phyloP scores from a whole-genome alignment of 139 green algal genomes.

The Nannochloris sp. region DNA sequence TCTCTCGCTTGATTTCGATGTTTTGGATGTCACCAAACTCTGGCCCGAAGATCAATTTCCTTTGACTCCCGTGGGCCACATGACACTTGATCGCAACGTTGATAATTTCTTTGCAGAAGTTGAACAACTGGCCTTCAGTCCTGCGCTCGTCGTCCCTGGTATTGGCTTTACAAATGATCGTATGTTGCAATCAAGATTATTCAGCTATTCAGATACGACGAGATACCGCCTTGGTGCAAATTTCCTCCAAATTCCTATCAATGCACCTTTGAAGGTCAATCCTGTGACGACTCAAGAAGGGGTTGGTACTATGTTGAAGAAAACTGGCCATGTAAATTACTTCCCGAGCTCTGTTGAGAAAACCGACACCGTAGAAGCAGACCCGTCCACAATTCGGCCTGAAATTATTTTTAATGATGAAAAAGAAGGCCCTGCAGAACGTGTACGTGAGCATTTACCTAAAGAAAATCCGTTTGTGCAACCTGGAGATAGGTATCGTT shows the following conservation, averaged over 20 bases:
- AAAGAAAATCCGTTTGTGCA: conserved; percentile 96
- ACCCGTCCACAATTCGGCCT: conserved; percentile 40
- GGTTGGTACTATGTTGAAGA: conserved; percentile 93
- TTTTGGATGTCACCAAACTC: conserved; percentile 77
- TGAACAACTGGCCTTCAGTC: conserved; percentile 79
- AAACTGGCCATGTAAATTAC: conserved; percentile 94
- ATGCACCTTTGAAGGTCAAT: conserved; percentile 72
- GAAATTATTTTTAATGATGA: no score
- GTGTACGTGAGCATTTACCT: conserved; percentile 65
- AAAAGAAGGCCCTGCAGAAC: conserved; percentile 57
- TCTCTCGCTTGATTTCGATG: conserved; percentile 69
- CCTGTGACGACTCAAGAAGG: conserved; percentile 97
- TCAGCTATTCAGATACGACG: conserved; percentile 80
- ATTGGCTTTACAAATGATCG: conserved; percentile 92
- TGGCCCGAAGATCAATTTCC: conserved; percentile 80
- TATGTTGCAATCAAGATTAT: conserved; percentile 86
- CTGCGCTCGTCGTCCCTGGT: conserved; percentile 67
- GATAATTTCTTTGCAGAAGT: conserved; percentile 89
- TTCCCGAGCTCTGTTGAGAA: conserved; percentile 87
- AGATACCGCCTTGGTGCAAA: conserved; percentile 89
- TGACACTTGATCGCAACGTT: conserved; percentile 77
- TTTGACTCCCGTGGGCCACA: conserved; percentile 61
- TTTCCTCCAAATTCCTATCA: conserved; percentile 88
- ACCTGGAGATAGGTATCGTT: conserved; percentile 63
- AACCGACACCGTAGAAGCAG: conserved; percentile 65